Evolutionary conservation across 345 rosid species (phyloP), one percentile per base, ranked within the genome.

Genomic region (Populus nigra): DNA sequence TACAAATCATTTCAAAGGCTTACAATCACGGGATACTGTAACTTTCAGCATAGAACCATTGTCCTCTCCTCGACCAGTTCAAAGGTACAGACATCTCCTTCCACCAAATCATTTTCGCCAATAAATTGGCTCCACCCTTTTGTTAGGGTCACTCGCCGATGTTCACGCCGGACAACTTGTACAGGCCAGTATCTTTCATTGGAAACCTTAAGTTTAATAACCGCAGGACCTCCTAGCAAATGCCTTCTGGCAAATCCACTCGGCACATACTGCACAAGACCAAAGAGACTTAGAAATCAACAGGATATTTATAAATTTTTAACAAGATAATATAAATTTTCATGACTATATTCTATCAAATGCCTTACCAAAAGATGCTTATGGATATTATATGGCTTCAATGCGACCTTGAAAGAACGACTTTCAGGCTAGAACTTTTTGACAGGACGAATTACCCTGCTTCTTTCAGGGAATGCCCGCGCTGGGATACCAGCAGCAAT

Each of bases 371-470:
- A 38, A 68, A 76, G 27, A 49, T 68, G 65, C 7, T 68, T 77
- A 7, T 39, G 61, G 4, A 79, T 73, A 77, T 82, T 78, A 67
- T 75, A 72, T 53, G 84, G 70, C 18, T 73, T 68, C 75, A 89
- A 45, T 45, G 81, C 47, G 41, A 81, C 75, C 84, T 79, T 72
- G 83, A 84, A 87, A 47, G 80, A 81, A 27, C 88, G 88, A 61
- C 79, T 85, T 22, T 49, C 73, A 16, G 88, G 88, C 79, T 79
- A 81, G 68, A 74, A 81, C 79, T 57, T 75, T 75, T 77, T 76
- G 33, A 84, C 87, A 57, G 86, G 75, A 65, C 61, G 57, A 8
- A 87, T 71, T 43, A 86, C 88, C 71, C 83, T 83, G n/a, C 72
- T 81, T 76, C 85, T 83, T 29, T 74, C 73, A 72, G 68, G 81